Percentiles rank a stretch among this genome's conserved stretches.
Conservation (phyloP, 1,284 basidiomycete genomes). For the Microbotryum lychnidis-dioicae region DNA sequence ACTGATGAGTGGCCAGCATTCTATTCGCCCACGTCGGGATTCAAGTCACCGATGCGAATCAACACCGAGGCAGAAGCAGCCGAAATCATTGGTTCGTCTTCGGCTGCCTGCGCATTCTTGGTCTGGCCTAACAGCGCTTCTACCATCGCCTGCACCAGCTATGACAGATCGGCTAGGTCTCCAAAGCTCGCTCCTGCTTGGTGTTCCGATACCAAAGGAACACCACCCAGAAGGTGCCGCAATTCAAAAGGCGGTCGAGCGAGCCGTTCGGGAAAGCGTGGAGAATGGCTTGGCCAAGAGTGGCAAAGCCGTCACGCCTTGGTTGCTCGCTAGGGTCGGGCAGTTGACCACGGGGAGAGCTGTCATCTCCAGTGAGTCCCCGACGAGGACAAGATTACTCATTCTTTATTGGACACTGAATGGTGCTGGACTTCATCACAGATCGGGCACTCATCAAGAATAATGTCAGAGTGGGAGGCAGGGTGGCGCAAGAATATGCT, state of each 20-base stretch:
- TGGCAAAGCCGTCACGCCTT: slow-evolving; percentile 92
- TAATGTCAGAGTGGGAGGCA: slow-evolving; percentile 75
- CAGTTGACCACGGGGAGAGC: slow-evolving; percentile 72
- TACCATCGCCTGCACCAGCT: slow-evolving; percentile 15
- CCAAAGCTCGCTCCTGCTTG: slow-evolving; percentile 68
- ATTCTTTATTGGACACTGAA: background rate
- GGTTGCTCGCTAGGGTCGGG: slow-evolving; percentile 76
- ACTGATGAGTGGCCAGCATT: slow-evolving; percentile 85
- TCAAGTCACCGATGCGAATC: slow-evolving; percentile 47
- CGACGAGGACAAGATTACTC: background rate
- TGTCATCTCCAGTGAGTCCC: slow-evolving; percentile 57
- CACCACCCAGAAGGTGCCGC: slow-evolving; percentile 58
- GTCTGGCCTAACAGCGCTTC: background rate
- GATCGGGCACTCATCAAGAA: slow-evolving; percentile 88
- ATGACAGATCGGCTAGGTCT: slow-evolving; percentile 50
- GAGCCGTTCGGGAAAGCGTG: slow-evolving; percentile 75
- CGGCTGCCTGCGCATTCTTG: background rate
- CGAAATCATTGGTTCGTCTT: slow-evolving; percentile 55
- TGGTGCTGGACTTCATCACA: slow-evolving; percentile 32
- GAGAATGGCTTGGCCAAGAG: slow-evolving; percentile 67
- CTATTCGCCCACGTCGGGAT: slow-evolving; percentile 76
- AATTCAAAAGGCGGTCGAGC: slow-evolving; percentile 75
- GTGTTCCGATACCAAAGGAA: slow-evolving; percentile 78
- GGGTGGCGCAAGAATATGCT: slow-evolving; percentile 72
- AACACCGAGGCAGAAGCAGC: slow-evolving; percentile 58